Conservation (phyloP, 1,284 basidiomycete species). For the Tilletia caries region DNA sequence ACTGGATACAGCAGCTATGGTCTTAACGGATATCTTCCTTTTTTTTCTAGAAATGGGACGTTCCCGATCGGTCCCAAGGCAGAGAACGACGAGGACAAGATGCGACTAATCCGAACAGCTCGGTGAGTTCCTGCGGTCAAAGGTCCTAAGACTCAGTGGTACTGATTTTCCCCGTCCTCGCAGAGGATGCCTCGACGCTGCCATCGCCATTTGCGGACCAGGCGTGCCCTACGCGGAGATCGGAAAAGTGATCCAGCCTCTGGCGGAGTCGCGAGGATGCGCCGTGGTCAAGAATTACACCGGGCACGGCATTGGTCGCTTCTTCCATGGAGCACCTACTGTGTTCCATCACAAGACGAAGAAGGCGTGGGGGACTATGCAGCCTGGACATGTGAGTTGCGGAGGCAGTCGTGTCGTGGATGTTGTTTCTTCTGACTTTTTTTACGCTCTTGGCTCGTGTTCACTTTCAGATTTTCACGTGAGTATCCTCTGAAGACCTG, state of each 20-base stretch:
- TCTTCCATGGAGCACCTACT: constrained; percentile 80
- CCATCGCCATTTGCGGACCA: constrained; percentile 73
- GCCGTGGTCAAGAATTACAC: constrained; percentile 72
- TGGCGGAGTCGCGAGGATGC: constrained; percentile 56
- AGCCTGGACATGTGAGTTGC: constrained; percentile 41
- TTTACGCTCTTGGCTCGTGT: not conserved
- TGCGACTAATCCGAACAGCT: constrained; percentile 46
- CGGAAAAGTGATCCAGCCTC: constrained; percentile 68
- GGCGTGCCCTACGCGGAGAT: constrained; percentile 71
- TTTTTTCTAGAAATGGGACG: constrained; percentile 34
- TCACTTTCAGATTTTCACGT: constrained; percentile 10
- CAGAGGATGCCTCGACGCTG: constrained; percentile 67
- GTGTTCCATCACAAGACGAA: constrained; percentile 66
- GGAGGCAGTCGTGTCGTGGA: not conserved
- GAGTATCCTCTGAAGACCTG: not conserved
- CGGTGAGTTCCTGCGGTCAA: constrained; percentile 17
- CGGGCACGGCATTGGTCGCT: constrained; percentile 80
- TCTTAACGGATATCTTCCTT: not conserved
- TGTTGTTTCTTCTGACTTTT: not conserved
- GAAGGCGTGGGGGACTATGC: constrained; percentile 51
- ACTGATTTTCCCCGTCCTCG: constrained; percentile 40
- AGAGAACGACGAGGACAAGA: constrained; percentile 32
- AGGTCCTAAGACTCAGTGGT: not conserved
- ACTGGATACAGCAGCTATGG: too few species aligned
- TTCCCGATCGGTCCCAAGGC: constrained; percentile 47